Base-by-base conservation (phyloP, 441 rosid genomes). In the Capsella rubella region DNA sequence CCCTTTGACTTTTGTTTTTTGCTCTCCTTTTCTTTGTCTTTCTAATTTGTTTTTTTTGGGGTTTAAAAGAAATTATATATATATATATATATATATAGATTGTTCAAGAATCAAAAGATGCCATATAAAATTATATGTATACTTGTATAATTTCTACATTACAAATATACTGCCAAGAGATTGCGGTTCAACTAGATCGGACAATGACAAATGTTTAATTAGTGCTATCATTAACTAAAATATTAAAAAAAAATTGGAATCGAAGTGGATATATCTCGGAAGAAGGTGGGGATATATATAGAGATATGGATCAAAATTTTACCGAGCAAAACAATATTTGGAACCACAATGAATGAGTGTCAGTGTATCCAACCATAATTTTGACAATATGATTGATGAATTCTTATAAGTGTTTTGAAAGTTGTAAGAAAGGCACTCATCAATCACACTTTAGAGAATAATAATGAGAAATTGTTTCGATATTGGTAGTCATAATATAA, bases 1-100 rank as follows among this genome's bases (percentile, higher is more conserved):
- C 86, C 71, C 76, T 80, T 71, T 88, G 95, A 88, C 80, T 77
- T 77, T 84, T 70, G 69, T 66, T 5, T 60, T 80, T 54, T 77
- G 52, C 67, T 80, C 51, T 35, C 53, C 27, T 51, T 67, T 63
- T 63, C 34, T 32, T 45, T 52, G 61, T 64, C 67, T 74, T 74
- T 67, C 39, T 60, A 74, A 55, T 51, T 73, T 71, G 71, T 71
- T 60, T 32, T 67, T 50, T 74, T 42, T 21, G 8, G 46, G n/a
- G 37, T 28, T 58, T 58, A 39, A 27, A 42, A 58, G 40, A 18
- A 29, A 56, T n/a, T 43, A 9, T 21, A 21, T 21, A 21, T 21
- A 16, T 12, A 52, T 43, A 9, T 21, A 21, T 43, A 9, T 21
- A 21, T 21, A 21, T 21, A 16, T 12, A 52, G 18, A 45, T 77